Evolutionary conservation across 805 yeast species (phyloP).

Genomic region (Metschnikowia vanudenii): DNA sequence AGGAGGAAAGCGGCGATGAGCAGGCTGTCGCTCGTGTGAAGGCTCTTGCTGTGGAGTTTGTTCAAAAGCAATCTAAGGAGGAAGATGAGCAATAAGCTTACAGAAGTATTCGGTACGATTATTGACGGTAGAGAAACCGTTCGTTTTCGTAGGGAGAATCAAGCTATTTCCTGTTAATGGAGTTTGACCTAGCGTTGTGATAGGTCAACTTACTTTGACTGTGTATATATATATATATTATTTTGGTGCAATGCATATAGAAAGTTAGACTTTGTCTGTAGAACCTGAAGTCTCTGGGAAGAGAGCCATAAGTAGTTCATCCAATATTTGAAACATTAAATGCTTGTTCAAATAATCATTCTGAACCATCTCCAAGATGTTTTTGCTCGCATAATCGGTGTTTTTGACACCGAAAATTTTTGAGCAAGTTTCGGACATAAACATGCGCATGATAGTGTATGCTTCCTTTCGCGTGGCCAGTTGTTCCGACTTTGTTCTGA

Average conservation of each 20-base stretch:
- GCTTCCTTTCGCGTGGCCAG: constrained; percentile 58
- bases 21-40: constrained; percentile 80
- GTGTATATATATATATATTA: constrained; percentile 3
- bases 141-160: too few relatives aligned
- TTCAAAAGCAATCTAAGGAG: constrained; percentile 29
- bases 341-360: constrained; percentile 69
- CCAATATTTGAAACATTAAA: constrained; percentile 57
- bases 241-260: constrained; percentile 2
- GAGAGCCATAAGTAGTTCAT: constrained; percentile 50
- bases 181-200: not conserved
- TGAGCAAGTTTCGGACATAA: constrained; percentile 64
- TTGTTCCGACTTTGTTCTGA: constrained; percentile 53
- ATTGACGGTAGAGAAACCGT: too few relatives aligned
- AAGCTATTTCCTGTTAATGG: not conserved
- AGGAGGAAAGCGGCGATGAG: constrained; percentile 65
- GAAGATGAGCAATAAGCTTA: constrained; percentile 9
- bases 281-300: constrained; percentile 25
- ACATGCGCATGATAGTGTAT: constrained; percentile 48
- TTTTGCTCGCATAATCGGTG: constrained; percentile 59
- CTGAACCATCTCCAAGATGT: constrained; percentile 67
- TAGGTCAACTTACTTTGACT: not conserved
- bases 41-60: constrained; percentile 85
- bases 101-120: not conserved
- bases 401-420: constrained; percentile 70
- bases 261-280: not conserved